phyloP scores from a whole-genome alignment of 139 green algal genomes.

The Gonium pectorale region DNA sequence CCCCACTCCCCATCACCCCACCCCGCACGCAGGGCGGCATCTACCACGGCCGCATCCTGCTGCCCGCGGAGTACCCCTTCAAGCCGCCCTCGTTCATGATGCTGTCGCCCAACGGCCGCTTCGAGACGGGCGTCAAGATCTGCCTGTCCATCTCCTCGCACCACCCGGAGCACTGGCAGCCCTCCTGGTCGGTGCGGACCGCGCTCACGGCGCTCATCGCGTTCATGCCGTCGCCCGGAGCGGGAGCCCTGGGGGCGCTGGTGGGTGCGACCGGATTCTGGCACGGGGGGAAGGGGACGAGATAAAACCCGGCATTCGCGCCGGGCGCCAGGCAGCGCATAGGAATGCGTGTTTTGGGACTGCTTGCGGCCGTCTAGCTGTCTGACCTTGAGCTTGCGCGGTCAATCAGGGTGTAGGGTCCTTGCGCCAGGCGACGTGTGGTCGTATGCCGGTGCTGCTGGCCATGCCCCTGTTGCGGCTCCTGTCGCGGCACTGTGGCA shows the following conservation, averaged over 20 bases:
- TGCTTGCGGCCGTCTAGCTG: too few relatives aligned
- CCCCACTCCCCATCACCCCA: background rate
- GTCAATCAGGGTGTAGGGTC: too few relatives aligned
- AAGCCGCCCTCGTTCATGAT: slow-evolving; percentile 97
- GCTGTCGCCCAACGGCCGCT: slow-evolving; percentile 93
- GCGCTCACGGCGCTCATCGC: slow-evolving; percentile 93
- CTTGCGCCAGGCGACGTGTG: too few relatives aligned
- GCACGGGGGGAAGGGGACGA: too few relatives aligned
- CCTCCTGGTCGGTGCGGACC: slow-evolving; percentile 95
- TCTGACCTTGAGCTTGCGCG: too few relatives aligned
- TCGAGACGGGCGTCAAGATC: slow-evolving; percentile 90
- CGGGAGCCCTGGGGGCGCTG: slow-evolving; percentile 92
- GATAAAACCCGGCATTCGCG: too few relatives aligned
- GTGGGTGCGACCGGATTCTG: slow-evolving; percentile 45
- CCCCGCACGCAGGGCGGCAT: slow-evolving; percentile 86
- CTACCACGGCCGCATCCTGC: slow-evolving; percentile 97
- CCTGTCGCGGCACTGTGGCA: too few relatives aligned
- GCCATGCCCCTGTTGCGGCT: too few relatives aligned
- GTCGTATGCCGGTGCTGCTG: too few relatives aligned
- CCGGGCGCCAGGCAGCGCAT: too few relatives aligned
- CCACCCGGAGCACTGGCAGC: slow-evolving; percentile 99
- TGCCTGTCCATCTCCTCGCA: slow-evolving; percentile 96
- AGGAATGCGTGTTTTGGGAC: too few relatives aligned
- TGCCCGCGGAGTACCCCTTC: slow-evolving; percentile 98
- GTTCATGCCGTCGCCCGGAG: slow-evolving; percentile 94